Evolutionary conservation across 768 basidiomycete species (phyloP), one percentile per base, ranked within the genome.

Genomic region (Dioszegia aurantiaca): DNA sequence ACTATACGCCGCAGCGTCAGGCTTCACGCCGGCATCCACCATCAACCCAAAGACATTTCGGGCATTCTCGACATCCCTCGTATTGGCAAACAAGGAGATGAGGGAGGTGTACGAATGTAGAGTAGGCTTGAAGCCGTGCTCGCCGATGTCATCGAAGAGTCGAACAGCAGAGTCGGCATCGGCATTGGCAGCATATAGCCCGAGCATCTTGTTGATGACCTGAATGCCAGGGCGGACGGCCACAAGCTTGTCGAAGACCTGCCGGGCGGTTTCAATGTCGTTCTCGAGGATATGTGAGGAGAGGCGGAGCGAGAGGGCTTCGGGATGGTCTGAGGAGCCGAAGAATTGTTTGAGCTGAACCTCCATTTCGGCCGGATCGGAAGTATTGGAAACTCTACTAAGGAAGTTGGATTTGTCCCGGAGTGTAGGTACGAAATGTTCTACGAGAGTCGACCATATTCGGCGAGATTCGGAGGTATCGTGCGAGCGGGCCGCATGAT

Each of bases 1-100:
- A 14, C 83, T 81, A 42, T 67, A 70, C 1, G 67, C 63, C n/a
- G 66, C 41, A 10, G 59, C 61, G 21, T 67, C 67, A 2, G 75
- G 70, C 8, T 42, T 37, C 28, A 74, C 40, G 5, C 66, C 73
- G 12, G 47, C 56, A 0, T 51, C 46, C 44, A 81, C 81, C 87
- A 93, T 88, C 6, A 63, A 61, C 16, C 82, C 79, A 77, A 84
- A 89, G 47, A 88, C 74, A 11, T 80, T 79, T 68, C 88, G 85
- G 0, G 88, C 88, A 24, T 83, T 83, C 12, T 81, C 75, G 0
- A 83, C 79, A 68, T 91, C 87, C 56, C 80, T 79, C 44, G 83
- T 80, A 46, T 80, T 78, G 10, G 86, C 85, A 36, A 89, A 83
- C 58, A 85, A 79, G n/a, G 81, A 76, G 62, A 92, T 82, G 56